A percentile compares a stretch with the other conserved stretches of the same genome.
These are phyloP conservation scores for Lachancea thermotolerans DNA, from an alignment of 805 yeast genomes.

Conservation along the genomic window DNA sequence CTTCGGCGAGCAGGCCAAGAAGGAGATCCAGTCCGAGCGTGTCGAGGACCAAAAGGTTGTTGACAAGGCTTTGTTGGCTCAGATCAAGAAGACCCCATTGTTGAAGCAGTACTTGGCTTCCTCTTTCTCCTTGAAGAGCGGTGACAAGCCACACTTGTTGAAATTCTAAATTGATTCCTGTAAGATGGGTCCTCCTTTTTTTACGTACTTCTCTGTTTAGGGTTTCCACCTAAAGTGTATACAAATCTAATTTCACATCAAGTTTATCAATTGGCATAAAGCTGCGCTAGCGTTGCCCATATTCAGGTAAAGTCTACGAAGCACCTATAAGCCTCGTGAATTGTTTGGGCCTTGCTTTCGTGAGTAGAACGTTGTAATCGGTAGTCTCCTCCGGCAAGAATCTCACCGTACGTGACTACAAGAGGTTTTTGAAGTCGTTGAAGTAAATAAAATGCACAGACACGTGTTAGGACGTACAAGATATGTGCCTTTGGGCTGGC, in stretches of 20 bases:
- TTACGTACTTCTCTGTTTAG: conserved; percentile 8
- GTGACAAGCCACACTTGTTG: conserved; percentile 98
- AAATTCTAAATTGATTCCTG: conserved; percentile 59
- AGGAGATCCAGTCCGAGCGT: conserved; percentile 90
- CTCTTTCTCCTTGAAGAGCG: conserved; percentile 93
- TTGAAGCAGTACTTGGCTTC: conserved; percentile 94
- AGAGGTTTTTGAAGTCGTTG: too few species aligned
- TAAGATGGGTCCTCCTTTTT: conserved; percentile 3
- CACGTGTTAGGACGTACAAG: too few species aligned
- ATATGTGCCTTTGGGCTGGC: too few species aligned
- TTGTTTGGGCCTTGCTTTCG: too few species aligned
- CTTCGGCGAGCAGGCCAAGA: conserved; percentile 69
- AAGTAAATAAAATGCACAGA: too few species aligned
- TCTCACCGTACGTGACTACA: too few species aligned
- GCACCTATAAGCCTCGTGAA: too few species aligned
- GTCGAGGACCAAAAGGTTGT: conserved; percentile 93
- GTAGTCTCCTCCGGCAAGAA: too few species aligned
- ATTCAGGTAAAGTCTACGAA: too few species aligned
- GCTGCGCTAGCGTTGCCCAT: too few species aligned
- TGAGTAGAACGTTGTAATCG: too few species aligned
- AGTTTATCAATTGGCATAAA: conserved; percentile 2
- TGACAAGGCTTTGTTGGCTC: conserved; percentile 86
- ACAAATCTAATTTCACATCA: conserved; percentile 10
- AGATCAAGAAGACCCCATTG: conserved; percentile 95
- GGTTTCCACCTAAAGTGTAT: conserved; percentile 10